Evolutionary conservation across 192 early-diverging fungal genomes (phyloP), one percentile per base, ranked within the genome.

Genomic region (Linnemannia zychae): DNA sequence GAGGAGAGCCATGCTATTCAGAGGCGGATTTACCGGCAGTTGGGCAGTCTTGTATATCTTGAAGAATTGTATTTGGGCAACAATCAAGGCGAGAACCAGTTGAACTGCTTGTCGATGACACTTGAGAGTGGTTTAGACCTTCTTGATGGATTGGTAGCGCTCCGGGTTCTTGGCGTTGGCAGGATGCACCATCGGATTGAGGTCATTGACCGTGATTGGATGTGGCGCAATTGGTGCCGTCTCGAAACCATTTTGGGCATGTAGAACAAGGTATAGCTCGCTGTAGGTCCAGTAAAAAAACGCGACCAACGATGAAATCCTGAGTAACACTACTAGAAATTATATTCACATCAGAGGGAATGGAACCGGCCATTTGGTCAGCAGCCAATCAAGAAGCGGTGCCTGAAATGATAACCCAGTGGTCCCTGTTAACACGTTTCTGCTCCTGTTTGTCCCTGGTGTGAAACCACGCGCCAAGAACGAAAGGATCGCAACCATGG

Each of bases 61-160:
- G 67, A 69, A 37, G 67, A 40, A 18, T n/a, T 40, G 67, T 69
- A 69, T 2, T 69, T 40, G 34, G 67, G 34, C n/a, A 36, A 40
- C 67, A 69, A 37, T 1, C 18, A 69, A 2, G 36, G 34, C 20
- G 36, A 69, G 36, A 36, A 40, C 17, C 67, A 69, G 18, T 40
- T 40, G 18, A 40, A 37, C 16, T 69, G 67, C 40, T 15, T 69
- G 6, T 69, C 67, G 4, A 40, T 69, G 33, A 69, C 67, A 36
- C 17, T 69, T 17, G 67, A 69, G 33, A 69, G 67, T 69, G 67
- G 67, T 6, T 20, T 69, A 7, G 67, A 40, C 38, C 20, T 44
- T 31, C 67, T 48, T 34, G 47, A n/a, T 17, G 37, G 37, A 18
- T 7, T 78, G 34, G 49, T 50, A 24, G 69, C 66, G 67, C 20